These are phyloP conservation scores for Lentinus tigrinus DNA, from an alignment of 768 basidiomycete species.

Conservation along the genomic window DNA sequence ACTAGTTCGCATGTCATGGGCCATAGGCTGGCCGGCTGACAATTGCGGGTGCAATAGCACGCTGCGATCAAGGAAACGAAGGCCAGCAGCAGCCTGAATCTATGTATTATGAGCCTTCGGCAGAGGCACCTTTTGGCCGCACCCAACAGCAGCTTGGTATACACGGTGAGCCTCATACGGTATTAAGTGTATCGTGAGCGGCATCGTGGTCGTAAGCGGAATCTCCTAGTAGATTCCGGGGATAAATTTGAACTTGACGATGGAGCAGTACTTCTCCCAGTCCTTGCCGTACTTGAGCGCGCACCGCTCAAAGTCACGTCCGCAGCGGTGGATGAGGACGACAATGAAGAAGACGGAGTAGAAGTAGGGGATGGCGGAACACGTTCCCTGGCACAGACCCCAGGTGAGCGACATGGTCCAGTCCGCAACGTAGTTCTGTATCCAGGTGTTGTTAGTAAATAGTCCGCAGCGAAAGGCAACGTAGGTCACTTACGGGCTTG, in stretches of 20 bases:
- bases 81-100: background rate
- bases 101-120: background rate
- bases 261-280: conserved; percentile 85
- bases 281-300: conserved; percentile 91
- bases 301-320: conserved; percentile 95
- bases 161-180: background rate
- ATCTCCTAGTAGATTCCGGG: conserved; percentile 71
- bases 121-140: background rate
- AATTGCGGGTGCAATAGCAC: too few species aligned
- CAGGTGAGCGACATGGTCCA: conserved; percentile 84
- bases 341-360: conserved; percentile 96
- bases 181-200: background rate
- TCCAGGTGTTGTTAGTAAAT: background rate
- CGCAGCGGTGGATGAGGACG: conserved; percentile 87
- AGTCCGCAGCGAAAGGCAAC: background rate
- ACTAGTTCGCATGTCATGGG: too few species aligned
- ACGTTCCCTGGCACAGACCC: conserved; percentile 75
- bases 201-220: background rate
- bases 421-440: conserved; percentile 90
- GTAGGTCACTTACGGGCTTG: conserved; percentile 70
- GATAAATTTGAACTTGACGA: conserved; percentile 91
- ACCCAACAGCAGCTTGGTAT: background rate
- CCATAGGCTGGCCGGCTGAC: too few species aligned
- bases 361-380: conserved; percentile 89
- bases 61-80: too few species aligned